Percentiles rank a stretch among this genome's conserved stretches.
phyloP scores from a whole-genome alignment of 75 land plant species.

The Picea glauca region DNA sequence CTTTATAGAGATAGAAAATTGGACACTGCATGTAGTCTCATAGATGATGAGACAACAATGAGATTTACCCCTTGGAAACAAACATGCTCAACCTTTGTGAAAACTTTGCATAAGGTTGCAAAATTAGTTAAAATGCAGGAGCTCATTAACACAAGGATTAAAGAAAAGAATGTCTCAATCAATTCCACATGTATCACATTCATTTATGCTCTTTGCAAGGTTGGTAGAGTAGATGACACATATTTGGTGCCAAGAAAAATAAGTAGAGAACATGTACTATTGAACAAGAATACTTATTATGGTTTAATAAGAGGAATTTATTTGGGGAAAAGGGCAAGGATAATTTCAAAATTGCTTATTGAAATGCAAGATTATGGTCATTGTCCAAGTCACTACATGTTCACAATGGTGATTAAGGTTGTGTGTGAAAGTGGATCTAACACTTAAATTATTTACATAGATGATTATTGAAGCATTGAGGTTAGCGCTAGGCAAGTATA shows the following conservation, averaged over 20 bases:
- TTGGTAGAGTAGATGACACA: conserved; percentile 34
- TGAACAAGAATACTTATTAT: conserved; percentile 3
- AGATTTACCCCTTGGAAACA: too few species aligned
- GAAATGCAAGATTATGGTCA: conserved; percentile 56
- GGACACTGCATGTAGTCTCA: too few species aligned
- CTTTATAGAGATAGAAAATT: too few species aligned
- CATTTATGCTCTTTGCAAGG: conserved; percentile 33
- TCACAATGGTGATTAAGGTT: conserved; percentile 26
- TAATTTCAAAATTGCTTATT: conserved; percentile 25
- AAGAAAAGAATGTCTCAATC: too few species aligned
- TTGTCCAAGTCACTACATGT: conserved; percentile 19
- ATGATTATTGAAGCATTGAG: neutral
- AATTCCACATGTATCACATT: conserved; percentile 10
- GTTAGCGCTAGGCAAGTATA: conserved; percentile 25
- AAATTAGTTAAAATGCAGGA: too few species aligned
- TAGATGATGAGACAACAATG: too few species aligned
- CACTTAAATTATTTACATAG: too few species aligned
- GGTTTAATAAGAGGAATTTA: conserved; percentile 36
- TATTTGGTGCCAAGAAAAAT: conserved; percentile 19
- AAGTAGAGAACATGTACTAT: conserved; percentile 3
- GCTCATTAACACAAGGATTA: too few species aligned
- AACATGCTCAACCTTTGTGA: too few species aligned
- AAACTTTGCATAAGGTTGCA: too few species aligned
- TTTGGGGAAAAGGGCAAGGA: conserved; percentile 20
- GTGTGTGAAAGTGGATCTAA: conserved; percentile 12